A percentile compares a stretch with the other conserved stretches of the same genome.
Conservation (phyloP, 2,329 filamentous ascomycete genomes). For the Colletotrichum filicis region DNA sequence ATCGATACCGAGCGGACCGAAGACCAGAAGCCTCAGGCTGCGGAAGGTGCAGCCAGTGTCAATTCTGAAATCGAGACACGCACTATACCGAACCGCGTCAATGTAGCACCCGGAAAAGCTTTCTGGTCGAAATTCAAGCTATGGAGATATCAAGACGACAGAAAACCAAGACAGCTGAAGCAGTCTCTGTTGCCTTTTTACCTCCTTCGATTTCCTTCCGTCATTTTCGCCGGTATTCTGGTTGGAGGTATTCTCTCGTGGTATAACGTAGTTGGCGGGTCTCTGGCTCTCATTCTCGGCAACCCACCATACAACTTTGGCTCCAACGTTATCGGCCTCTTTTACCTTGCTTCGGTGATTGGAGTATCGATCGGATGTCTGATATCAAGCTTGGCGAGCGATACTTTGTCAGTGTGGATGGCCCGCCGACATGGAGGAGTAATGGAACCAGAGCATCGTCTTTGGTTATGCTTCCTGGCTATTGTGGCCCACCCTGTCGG, state of each 20-base stretch:
- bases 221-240: neutral
- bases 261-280: neutral
- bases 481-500: neutral
- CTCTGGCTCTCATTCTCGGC: neutral
- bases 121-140: neutral
- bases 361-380: neutral
- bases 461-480: conserved; percentile 36
- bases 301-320: neutral
- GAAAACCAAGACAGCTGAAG: neutral
- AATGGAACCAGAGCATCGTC: conserved; percentile 41
- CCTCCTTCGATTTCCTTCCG: neutral
- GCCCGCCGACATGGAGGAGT: conserved; percentile 39
- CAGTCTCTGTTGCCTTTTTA: neutral
- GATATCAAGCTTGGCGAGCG: conserved; percentile 33
- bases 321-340: neutral
- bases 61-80: neutral
- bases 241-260: neutral
- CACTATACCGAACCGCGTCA: neutral
- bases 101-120: neutral
- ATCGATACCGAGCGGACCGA: neutral
- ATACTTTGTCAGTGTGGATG: conserved; percentile 36
- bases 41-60: neutral
- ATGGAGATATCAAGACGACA: neutral
- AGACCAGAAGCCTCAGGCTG: neutral
- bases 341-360: neutral